Evolutionary conservation across 2,329 filamentous ascomycete species (phyloP).

Genomic region (Fusarium tuaranense): DNA sequence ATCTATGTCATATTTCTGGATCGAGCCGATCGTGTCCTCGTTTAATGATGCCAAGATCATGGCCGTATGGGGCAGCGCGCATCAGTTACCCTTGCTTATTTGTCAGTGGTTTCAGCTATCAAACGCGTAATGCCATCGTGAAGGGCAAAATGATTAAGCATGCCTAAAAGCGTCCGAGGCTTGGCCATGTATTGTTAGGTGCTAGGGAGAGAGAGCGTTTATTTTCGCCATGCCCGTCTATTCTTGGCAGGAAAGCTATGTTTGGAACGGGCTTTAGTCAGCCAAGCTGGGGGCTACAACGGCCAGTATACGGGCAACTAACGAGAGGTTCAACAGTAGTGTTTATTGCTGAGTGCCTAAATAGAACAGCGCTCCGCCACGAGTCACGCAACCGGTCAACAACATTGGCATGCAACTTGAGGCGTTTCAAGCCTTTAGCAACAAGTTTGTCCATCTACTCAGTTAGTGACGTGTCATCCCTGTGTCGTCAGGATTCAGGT

Average conservation of each 20-base stretch:
- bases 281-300: neutral
- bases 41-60: neutral
- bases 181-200: neutral
- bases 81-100: neutral
- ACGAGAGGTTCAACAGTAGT: too few species aligned
- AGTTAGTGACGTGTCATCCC: neutral
- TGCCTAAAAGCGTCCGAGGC: neutral
- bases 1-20: neutral
- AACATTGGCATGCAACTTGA: neutral
- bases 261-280: neutral
- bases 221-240: neutral
- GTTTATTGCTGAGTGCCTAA: neutral
- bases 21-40: neutral
- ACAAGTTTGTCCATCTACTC: neutral
- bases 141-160: neutral
- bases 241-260: neutral
- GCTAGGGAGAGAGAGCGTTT: neutral
- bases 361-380: neutral
- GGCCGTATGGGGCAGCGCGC: neutral
- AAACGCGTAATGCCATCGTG: neutral
- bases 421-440: neutral
- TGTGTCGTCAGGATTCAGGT: neutral
- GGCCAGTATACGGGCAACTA: too few species aligned
- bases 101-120: neutral
- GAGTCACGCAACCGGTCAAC: neutral